Conservation (phyloP, 2,329 filamentous ascomycete species). For the Trichoderma endophyticum region DNA sequence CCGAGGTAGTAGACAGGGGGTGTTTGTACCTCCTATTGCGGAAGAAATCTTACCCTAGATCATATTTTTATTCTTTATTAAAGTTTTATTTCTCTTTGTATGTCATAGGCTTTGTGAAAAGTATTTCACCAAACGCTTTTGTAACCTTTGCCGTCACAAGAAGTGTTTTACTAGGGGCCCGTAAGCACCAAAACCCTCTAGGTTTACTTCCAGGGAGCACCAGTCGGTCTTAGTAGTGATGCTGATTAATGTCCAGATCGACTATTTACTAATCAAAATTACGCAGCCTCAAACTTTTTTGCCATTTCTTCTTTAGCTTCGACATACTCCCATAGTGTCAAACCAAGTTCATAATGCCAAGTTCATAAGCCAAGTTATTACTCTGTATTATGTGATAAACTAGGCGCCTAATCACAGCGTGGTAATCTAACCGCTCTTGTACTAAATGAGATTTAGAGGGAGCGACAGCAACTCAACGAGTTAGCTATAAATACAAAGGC, state of each 20-base stretch:
- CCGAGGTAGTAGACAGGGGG: neutral
- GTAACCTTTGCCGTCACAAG: neutral
- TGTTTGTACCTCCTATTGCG: neutral
- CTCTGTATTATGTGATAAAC: neutral
- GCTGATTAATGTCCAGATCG: neutral
- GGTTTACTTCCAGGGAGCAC: neutral
- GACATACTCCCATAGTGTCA: neutral
- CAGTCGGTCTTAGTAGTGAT: neutral
- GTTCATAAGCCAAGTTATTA: too few relatives aligned
- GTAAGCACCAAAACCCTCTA: neutral
- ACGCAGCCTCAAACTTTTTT: neutral
- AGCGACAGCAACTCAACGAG: neutral
- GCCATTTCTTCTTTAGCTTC: neutral
- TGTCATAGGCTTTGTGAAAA: neutral
- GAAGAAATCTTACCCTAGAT: neutral
- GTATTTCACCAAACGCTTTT: neutral
- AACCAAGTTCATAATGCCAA: neutral
- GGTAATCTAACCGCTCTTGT: neutral
- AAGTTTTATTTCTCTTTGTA: too few relatives aligned
- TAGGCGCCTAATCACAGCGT: neutral
- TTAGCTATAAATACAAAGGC: neutral
- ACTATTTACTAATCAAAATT: neutral
- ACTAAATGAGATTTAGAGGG: neutral
- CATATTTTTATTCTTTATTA: neutral
- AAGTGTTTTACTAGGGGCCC: neutral